These are phyloP conservation scores for Colletotrichum gloeosporioides DNA, from an alignment of 2,329 filamentous ascomycete genomes.

Conservation along the genomic window DNA sequence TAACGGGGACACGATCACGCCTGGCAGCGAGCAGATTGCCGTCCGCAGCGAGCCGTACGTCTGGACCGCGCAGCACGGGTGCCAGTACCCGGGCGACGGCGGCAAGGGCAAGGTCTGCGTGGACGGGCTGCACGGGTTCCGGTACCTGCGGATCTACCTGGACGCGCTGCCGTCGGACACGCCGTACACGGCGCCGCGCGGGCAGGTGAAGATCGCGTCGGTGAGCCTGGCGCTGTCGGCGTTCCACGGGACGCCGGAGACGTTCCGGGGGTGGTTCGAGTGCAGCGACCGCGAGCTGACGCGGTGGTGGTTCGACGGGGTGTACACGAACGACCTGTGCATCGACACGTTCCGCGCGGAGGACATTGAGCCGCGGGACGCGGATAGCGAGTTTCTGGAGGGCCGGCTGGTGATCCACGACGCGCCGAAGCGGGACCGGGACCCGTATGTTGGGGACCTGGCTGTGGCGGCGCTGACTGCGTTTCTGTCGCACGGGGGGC, in stretches of 20 bases:
- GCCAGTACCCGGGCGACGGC: constrained; percentile 32
- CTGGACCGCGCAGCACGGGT: constrained; percentile 51
- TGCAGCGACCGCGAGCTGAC: constrained; percentile 54
- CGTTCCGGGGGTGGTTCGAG: constrained; percentile 57
- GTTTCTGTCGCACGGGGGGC: constrained; percentile 47
- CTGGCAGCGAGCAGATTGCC: constrained; percentile 56
- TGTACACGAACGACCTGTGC: constrained; percentile 57
- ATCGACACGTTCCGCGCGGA: constrained; percentile 51
- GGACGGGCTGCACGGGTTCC: constrained; percentile 59
- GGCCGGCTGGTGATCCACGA: constrained; percentile 54
- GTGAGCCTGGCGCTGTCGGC: constrained; percentile 48
- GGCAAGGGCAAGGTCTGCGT: constrained; percentile 47
- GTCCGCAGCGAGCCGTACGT: constrained; percentile 45
- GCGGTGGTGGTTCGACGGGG: constrained; percentile 58
- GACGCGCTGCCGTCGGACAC: constrained; percentile 47
- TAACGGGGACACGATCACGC: constrained; percentile 42
- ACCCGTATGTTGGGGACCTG: constrained; percentile 58
- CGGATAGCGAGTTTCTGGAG: constrained; percentile 45
- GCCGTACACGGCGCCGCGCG: constrained; percentile 47
- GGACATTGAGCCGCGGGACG: constrained; percentile 53
- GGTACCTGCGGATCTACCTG: constrained; percentile 54
- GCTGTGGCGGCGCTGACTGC: constrained; percentile 53
- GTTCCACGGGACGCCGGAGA: constrained; percentile 51
- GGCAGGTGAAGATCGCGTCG: constrained; percentile 47
- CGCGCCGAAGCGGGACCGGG: constrained; percentile 57